Evolutionary conservation across 140 eudicot genomes (phyloP), one percentile per base, ranked within the genome.

Genomic region (Anethum foeniculum): DNA sequence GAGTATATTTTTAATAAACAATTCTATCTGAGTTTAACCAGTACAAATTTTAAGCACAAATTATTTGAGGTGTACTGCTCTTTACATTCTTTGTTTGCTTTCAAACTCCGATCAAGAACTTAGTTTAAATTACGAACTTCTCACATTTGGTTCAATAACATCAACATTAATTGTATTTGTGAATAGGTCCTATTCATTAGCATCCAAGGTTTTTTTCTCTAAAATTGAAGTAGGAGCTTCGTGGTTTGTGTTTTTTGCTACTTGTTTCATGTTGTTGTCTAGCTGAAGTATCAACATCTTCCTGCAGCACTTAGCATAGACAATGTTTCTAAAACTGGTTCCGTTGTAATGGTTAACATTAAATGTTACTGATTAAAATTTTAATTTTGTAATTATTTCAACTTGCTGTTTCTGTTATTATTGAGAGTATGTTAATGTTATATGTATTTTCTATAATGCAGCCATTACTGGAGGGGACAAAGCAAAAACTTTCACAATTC

Each of bases 381-480:
- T 21, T 19, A 72, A 8, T 72, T 46, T 41, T 34, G 25, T 72
- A 73, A 43, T 73, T 48, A 32, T 65, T 82, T 32, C 32, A 54
- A 21, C 41, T 10, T 71, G 15, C 74, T 4, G 64, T 60, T 41
- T 65, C 30, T 58, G 34, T 47, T 64, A 58, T 38, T 32, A 80
- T 46, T 60, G 52, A 68, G n/a, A 79, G 7, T 23, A 79, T 25
- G 11, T 12, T 79, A 58, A 81, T 25, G 11, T 12, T 79, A 58
- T 73, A 44, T 49, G 56, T 16, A 75, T 56, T 71, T 79, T 30
- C 27, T 62, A 58, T 67, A 68, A 84, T 89, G 93, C 94, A 94
- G 98, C 98, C 98, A 77, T 85, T 94, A 83, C 73, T 92, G 85
- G 97, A 92, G 75, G 88, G 82, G 80, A 92, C 98, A 65, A 94